Evolutionary conservation across 352 stramenopile genomes (phyloP).

Genomic region (Phytopythium oedochilum): DNA sequence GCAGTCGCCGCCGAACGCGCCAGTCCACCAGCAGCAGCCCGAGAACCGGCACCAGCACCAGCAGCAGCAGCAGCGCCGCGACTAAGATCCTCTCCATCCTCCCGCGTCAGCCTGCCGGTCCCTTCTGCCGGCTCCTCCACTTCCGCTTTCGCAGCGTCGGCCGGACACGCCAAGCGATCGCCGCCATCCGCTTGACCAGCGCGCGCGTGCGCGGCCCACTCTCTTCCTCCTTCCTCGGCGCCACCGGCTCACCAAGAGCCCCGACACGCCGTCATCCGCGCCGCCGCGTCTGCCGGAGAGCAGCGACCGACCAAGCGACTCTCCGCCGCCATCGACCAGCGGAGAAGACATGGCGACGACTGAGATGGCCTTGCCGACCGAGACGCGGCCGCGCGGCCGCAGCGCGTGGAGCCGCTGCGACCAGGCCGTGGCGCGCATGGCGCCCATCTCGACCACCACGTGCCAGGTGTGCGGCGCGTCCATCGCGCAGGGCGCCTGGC

Average conservation of each 20-base stretch:
- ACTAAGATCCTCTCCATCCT: too few relatives aligned
- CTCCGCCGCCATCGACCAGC: not conserved
- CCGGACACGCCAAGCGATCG: not conserved
- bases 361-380: constrained; percentile 5
- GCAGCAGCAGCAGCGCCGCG: not conserved
- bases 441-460: constrained; percentile 68
- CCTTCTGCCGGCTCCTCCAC: not conserved
- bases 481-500: constrained; percentile 62
- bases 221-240: not conserved
- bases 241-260: too few relatives aligned
- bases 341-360: constrained; percentile 1
- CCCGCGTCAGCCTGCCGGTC: not conserved
- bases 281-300: not conserved
- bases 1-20: constrained; percentile 1
- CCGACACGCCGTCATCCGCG: not conserved
- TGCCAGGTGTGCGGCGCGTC: constrained; percentile 65
- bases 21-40: not conserved
- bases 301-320: not conserved
- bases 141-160: not conserved
- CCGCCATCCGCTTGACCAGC: not conserved
- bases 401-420: constrained; percentile 77
- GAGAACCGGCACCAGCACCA: too few relatives aligned
- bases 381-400: constrained; percentile 28
- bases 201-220: not conserved
- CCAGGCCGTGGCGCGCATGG: constrained; percentile 69